These are phyloP conservation scores for Clarkia xantiana DNA, from an alignment of 345 rosid species.

Conservation along the genomic window DNA sequence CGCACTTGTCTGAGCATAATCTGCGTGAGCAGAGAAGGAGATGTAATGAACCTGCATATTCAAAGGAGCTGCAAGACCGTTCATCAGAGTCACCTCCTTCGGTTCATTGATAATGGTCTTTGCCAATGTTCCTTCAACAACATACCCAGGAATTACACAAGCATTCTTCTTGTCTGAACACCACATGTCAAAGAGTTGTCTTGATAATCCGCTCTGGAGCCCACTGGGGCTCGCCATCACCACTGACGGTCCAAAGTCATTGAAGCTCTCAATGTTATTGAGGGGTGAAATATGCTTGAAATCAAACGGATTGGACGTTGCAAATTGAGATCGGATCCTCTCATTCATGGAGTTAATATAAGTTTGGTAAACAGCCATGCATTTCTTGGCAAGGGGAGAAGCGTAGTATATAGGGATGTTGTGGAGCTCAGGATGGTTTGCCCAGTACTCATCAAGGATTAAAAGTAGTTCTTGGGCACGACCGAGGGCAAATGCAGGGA, in stretches of 20 bases:
- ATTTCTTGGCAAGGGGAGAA: constrained; percentile 89
- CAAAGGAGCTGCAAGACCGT: constrained; percentile 76
- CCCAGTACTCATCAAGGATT: constrained; percentile 87
- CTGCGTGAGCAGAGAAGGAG: constrained; percentile 92
- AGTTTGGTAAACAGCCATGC: constrained; percentile 94
- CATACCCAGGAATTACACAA: constrained; percentile 76
- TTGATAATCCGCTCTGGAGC: constrained; percentile 81
- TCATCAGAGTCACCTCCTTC: constrained; percentile 87
- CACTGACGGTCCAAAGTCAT: constrained; percentile 80
- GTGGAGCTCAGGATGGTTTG: constrained; percentile 74
- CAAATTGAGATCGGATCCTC: constrained; percentile 83
- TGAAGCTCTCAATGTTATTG: constrained; percentile 75
- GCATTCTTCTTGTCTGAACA: constrained; percentile 83
- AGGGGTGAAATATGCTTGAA: constrained; percentile 77
- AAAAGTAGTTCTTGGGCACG: constrained; percentile 72
- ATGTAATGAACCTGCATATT: constrained; percentile 89
- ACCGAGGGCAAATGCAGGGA: constrained; percentile 75
- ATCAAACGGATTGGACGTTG: constrained; percentile 77
- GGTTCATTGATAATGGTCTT: constrained; percentile 82
- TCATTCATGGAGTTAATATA: constrained; percentile 93
- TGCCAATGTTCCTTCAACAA: constrained; percentile 72
- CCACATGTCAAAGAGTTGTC: constrained; percentile 90
- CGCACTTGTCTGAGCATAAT: constrained; percentile 87
- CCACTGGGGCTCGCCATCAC: constrained; percentile 95
- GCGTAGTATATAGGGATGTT: constrained; percentile 90